Evolutionary conservation across 2,329 filamentous ascomycete genomes (phyloP), one percentile per base, ranked within the genome.

Genomic region (Alternaria panax): DNA sequence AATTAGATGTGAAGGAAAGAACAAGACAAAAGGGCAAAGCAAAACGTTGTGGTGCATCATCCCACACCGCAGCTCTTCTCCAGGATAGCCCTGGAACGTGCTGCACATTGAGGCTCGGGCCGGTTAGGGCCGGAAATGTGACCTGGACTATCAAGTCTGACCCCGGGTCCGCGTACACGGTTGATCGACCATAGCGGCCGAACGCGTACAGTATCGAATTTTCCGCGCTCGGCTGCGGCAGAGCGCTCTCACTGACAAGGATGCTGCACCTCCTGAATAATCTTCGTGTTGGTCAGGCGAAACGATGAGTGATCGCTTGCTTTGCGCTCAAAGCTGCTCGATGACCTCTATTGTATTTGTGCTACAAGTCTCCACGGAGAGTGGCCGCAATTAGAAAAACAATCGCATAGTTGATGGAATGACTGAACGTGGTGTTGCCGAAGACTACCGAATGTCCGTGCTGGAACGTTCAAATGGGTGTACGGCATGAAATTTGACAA

Each of bases 381-480:
- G 45, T 45, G 54, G 59, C 65, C 46, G 57, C 54, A 63, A 67
- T 63, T 57, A 60, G 64, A 67, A 71, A 72, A 71, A 64, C 62
- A 66, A 71, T 51, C 61, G 59, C 59, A 51, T 66, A 40, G 57
- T 61, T 54, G 60, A 51, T 63, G 57, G 60, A 55, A 61, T 47
- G 47, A 55, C 61, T 62, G 60, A 55, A 65, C 47, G 63, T 59
- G 51, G 55, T 62, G 57, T 54, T 68, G 69, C 72, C 67, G 70
- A 67, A 48, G 51, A 62, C 62, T 67, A 68, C 69, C 69, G 68
- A 62, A 65, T 67, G 67, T 68, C 72, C 67, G 71, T 72, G 72
- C 68, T 69, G 65, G 57, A 64, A 62, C 61, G 63, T 64, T 71
- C 59, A 65, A 70, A 65, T 60, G 68, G 70, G 70, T 59, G 66